Evolutionary conservation across 202 grass and related monocot species (phyloP), one percentile per base, ranked within the genome.

Genomic region (Musa balbisiana): DNA sequence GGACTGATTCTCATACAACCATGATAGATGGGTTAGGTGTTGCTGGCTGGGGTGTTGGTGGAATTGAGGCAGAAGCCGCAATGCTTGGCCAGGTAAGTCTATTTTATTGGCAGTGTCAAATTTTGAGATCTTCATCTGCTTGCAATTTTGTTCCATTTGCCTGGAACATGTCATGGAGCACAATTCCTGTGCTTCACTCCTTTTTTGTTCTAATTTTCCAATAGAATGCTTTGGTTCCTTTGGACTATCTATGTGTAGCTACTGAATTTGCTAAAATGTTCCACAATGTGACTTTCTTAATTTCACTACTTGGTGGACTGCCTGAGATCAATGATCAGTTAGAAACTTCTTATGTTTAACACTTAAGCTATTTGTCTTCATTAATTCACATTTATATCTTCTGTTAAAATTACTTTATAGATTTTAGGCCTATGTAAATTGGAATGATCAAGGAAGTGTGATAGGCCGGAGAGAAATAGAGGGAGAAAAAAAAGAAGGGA

Each of bases 1-100:
- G 93, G 55, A 96, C 93, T 23, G 93, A 96, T 63, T 96, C 93
- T 2, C 93, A 97, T 66, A 97, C 93, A 63, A 97, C 93, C 76
- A 97, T 97, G 93, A 84, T 97, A 63, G 93, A 97, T 84, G 93
- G 93, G 77, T 86, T 97, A 25, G 93, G 93, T 83, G 93, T 97
- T 87, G 86, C 93, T 80, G 93, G 93, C 72, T 97, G 93, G 93
- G 90, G 93, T 82, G 93, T 97, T 80, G 93, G 93, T 79, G 93
- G 93, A 55, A 97, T 97, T 77, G 93, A 97, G 75, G 93, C 93
- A 65, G 93, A 97, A 85, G 90, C 93, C 74, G 79, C 84, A 71
- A 97, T 97, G 93, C 93, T 97, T 87, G 93, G 93, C 52, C 93
- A 97, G 90, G 93, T 96, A 74, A 43, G 22, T 76, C 53, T 53